phyloP scores from a whole-genome alignment of 768 basidiomycete genomes.

The Boletus subcaerulescens region DNA sequence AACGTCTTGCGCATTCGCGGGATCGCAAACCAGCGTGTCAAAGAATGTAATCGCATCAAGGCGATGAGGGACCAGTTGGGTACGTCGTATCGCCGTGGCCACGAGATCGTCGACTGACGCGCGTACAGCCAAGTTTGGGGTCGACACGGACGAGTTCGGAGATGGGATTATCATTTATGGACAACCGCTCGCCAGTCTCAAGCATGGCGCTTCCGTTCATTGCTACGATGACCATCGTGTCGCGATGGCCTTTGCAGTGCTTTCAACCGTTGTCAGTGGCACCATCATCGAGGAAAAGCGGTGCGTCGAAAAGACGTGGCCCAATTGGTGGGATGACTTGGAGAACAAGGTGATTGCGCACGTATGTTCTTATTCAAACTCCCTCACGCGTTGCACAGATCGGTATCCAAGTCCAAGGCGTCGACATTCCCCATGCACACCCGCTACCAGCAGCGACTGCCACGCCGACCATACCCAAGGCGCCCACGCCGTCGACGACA shows the following conservation, averaged over 20 bases:
- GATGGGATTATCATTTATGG: slow-evolving; percentile 93
- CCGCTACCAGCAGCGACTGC: slow-evolving; percentile 38
- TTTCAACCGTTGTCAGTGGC: slow-evolving; percentile 69
- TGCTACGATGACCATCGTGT: slow-evolving; percentile 99
- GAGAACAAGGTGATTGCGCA: slow-evolving; percentile 72
- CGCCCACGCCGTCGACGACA: slow-evolving; percentile 30
- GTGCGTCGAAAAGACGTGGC: slow-evolving; percentile 99
- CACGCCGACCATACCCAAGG: slow-evolving; percentile 29
- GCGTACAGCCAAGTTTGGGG: slow-evolving; percentile 83
- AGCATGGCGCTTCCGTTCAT: slow-evolving; percentile 72
- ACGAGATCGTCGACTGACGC: not conserved
- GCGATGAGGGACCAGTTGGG: slow-evolving; percentile 97
- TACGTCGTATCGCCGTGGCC: slow-evolving; percentile 33
- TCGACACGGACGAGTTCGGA: slow-evolving; percentile 86
- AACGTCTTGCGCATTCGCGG: slow-evolving; percentile 81
- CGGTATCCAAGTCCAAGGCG: slow-evolving; percentile 82
- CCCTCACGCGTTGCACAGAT: slow-evolving; percentile 50
- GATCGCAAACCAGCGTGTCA: slow-evolving; percentile 97
- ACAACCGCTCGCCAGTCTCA: slow-evolving; percentile 60
- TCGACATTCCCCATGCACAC: slow-evolving; percentile 56
- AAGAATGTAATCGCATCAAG: slow-evolving; percentile 95
- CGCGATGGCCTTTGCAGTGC: slow-evolving; percentile 95
- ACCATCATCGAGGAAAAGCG: slow-evolving; percentile 92
- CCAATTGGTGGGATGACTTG: slow-evolving; percentile 99
- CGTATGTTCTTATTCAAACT: not conserved